Base-by-base conservation (phyloP, 495 filamentous ascomycete genomes). In the Penicillium daleae region DNA sequence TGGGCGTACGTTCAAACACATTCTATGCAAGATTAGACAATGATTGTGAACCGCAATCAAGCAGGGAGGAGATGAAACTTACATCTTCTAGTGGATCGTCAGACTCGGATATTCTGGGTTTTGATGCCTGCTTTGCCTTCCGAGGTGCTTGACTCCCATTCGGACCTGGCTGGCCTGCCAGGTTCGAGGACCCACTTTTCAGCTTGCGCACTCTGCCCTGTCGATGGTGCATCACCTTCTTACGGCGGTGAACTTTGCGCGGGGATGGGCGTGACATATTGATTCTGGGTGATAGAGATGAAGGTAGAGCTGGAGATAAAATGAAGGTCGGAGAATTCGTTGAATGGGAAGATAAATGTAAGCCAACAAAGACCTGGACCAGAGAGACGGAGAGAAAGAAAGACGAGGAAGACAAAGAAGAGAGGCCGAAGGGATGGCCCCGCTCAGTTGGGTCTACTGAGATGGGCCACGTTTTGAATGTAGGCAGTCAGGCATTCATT, bases 21-120 rank as follows among this genome's bases (percentile, higher is more conserved):
- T 76, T 78, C 77, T 80, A 44, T 22, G 2, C n/a, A 32, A 15
- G 2, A 32, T 54, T 22, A 54, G 29, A 35, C 29, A 21, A 12
- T 35, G 19, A 0, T 33, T 21, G 29, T 27, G 1, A 49, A 4
- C 9, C 1, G 4, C 10, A 27, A 27, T 44, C 44, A 49, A 15
- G 22, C n/a, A 3, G 3, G 6, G 15, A 3, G 10, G 6, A 29
- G 0, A 26, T 7, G 27, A 3, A 13, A 27, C 46, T 49, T 46
- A 72, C 71, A 55, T 66, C 40, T 50, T 74, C 70, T 1, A 72
- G 42, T 4, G 60, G 69, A 59, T 72, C 68, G 33, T 55, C 13
- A 10, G 71, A 67, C 10, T 63, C 50, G 4, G 64, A 63, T 1
- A 72, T 49, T 5, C 50, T 42, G 19, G 7, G 26, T 29, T 35